Base-by-base conservation (phyloP, 176 grass and related monocot genomes). In the Cenchrus fungigraminus region DNA sequence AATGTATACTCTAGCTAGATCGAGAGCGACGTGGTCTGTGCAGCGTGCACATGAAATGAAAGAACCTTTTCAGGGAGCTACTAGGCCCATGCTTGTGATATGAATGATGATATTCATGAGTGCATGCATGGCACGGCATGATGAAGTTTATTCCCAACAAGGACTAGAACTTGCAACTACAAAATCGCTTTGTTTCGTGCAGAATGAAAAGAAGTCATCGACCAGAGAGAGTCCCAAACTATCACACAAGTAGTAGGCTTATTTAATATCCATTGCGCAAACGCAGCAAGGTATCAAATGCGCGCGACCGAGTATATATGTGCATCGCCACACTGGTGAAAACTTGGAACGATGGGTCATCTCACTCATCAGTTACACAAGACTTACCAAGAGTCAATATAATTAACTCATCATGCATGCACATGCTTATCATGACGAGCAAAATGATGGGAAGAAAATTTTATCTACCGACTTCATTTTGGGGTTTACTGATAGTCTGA, bases 41-140 rank as follows among this genome's bases (percentile, higher is more conserved):
- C 71, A 54, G 71, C 54, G 70, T 51, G 50, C 37, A 58, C 85
- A 87, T 81, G 70, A 75, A 59, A 87, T 87, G 70, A 59, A 87
- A 58, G 10, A 75, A 44, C 11, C 25, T 87, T 87, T 81, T 68
- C 78, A 74, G 37, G 78, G 68, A 14, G 4, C 44, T 45, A 45
- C 22, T 25, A 44, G 62, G 22, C 37, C n/a, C 34, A 16, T 31
- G 45, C 45, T 4, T 40, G 37, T 40, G 37, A 40, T 40, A 40
- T 40, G 37, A 40, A 40, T 40, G 37, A 40, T 40, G 37, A 40
- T 40, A 40, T 40, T 40, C 37, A 46, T 46, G 45, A 46, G 7
- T 46, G 45, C 63, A 49, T 58, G 73, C 51, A 58, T 62, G 59
- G 59, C 57, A 74, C 43, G 52, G 57, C 29, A 62, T 56, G 46